Evolutionary conservation across 805 yeast species (phyloP), one percentile per base, ranked within the genome.

Genomic region (Yamadazyma endophytica): DNA sequence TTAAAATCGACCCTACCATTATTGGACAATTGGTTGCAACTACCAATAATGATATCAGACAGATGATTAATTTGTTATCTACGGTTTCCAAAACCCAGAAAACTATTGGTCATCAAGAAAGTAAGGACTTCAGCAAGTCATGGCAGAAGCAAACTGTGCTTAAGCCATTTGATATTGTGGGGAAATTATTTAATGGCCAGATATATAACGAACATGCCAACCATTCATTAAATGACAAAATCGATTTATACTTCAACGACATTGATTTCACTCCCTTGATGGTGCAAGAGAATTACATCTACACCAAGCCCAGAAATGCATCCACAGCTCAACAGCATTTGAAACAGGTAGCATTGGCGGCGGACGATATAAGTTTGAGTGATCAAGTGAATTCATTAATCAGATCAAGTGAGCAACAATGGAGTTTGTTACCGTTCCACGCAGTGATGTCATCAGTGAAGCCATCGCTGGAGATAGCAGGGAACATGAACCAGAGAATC

Each of bases 101-200:
- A 35, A 52, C 56, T 9, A 73, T 92, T 50, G 77, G 77, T 25
- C 72, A 70, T 37, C 73, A 67, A n/a, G 76, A 83, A 40, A 69
- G 84, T n/a, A 67, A 69, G 35, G 70, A 73, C 24, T 73, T 86
- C 19, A 61, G 82, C 5, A 64, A 70, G 33, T 64, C 80, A 8
- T 90, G 96, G 95, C 82, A 86, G 51, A 92, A 92, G 57, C 89
- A 88, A 51, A 75, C 85, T n/a, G 76, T 87, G 12, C 65, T 92
- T 45, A 87, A 89, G 53, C 96, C 97, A 4, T 92, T 90, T 61
- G 98, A 90, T 50, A 85, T 92, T 38, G 73, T 83, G 1, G 82
- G 78, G 16, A 75, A 74, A 44, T 60, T 86, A 24, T 65, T 90
- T 28, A 56, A 54, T 26, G 82, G 81, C 0, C 71, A 73, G 14